Base-by-base conservation (phyloP, 2,329 filamentous ascomycete genomes). In the Microcera coccophila region DNA sequence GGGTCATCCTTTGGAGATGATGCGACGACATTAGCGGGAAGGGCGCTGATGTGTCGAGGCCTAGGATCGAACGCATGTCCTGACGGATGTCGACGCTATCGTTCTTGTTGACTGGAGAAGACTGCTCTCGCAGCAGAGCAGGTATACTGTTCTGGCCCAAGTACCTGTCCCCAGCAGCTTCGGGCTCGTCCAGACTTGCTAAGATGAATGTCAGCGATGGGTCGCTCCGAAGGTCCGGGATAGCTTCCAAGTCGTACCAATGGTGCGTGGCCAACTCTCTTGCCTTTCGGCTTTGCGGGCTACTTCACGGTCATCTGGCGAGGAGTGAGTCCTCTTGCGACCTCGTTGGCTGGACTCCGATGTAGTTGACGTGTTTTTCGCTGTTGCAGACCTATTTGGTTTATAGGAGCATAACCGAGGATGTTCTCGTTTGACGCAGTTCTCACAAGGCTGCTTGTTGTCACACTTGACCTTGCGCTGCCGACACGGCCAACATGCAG, bases 381-480 rank as follows among this genome's bases (percentile, higher is more conserved):
- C 62, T 49, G 62, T 61, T 42, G 53, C 67, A 56, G 60, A 66
- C 62, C 64, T 63, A 59, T 83, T 84, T 12, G 81, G 81, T 58
- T 83, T 83, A 65, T 84, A 84, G 20, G 79, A 83, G 59, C 81
- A 84, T 38, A 84, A 68, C 62, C 78, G 73, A 3, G 79, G 73
- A 53, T 84, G 81, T 45, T 84, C 79, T 41, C 81, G 69, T 67
- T 82, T 83, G 57, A 82, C 74, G 57, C 81, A 84, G 59, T 84
- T 84, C 57, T 84, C 79, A 62, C 81, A 84, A 1, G 81, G 81
- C 57, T 81, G 75, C 61, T 82, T 79, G 62, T 83, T 84, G 66
- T 84, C 80, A 61, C 81, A 84, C 65, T 84, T 84, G 31, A 84
- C 81, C 64, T 84, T 84, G 50, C 81, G 73, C 62, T 84, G 81